Evolutionary conservation across 1,284 basidiomycete genomes (phyloP), one percentile per base, ranked within the genome.

Genomic region (Malassezia sympodialis): DNA sequence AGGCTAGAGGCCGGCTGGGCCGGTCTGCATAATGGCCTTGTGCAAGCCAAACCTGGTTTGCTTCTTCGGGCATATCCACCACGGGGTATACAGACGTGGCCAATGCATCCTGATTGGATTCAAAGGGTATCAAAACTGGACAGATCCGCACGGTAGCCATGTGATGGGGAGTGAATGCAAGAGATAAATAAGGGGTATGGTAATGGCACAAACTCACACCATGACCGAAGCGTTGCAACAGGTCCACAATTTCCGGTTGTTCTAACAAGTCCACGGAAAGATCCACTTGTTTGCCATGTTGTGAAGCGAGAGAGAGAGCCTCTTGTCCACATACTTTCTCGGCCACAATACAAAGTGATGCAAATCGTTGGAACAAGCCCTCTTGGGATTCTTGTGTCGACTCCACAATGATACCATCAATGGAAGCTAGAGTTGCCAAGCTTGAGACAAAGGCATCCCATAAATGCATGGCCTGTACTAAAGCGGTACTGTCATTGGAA

Each of bases 321-420:
- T 53, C 43, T 19, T 8, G 0, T 31, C 4, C 17, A 41, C 48
- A 51, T 11, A 53, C 45, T n/a, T 37, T 14, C 32, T 51, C 48
- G 2, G 50, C 49, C 5, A 28, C 7, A 2, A 17, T 5, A 30
- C 49, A 37, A 8, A 51, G 19, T 30, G 27, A 24, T 27, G 46
- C 54, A 26, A 51, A 43, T 28, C 14, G 11, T 14, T 28, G 42
- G 30, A 56, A 56, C 14, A 49, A 21, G 28, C 51, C 54, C 12
- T 41, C 27, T 3, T 28, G 31, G 27, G 37, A 21, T 8, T 14
- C 34, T 8, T 37, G 19, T 4, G 34, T 43, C 34, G 37, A 2
- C 15, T 19, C 37, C 15, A 31, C 52, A 14, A 24, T 17, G 15
- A 57, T 43, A 24, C 39, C 44, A 41, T 57, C 55, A 26, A 50